Percentiles rank a stretch among this genome's conserved stretches.
Evolutionary conservation across 2,329 filamentous ascomycete genomes (phyloP).

Genomic region (Ceratocystis ficicola): DNA sequence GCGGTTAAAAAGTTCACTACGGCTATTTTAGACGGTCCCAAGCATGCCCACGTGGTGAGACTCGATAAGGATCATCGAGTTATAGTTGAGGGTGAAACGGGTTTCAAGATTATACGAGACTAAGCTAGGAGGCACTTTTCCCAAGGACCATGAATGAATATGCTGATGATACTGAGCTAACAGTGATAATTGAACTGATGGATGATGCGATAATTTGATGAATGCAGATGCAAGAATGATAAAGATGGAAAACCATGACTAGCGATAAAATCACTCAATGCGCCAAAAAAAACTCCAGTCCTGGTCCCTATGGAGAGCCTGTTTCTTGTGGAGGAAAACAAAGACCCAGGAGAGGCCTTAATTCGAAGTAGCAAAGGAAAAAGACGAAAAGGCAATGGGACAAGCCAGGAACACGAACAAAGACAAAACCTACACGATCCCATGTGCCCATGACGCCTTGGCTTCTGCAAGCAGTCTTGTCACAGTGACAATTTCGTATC

Average conservation of each 20-base stretch:
- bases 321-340: neutral
- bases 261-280: neutral
- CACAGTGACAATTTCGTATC: slow-evolving; percentile 61
- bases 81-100: slow-evolving; percentile 52
- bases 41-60: slow-evolving; percentile 58
- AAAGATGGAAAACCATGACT: neutral
- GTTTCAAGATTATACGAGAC: slow-evolving; percentile 45
- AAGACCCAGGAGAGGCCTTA: neutral
- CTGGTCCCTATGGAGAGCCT: neutral
- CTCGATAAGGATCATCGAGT: slow-evolving; percentile 58
- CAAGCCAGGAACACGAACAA: neutral
- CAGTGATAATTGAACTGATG: neutral
- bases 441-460: neutral
- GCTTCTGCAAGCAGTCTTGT: slow-evolving; percentile 46
- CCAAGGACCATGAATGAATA: neutral
- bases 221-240: slow-evolving; percentile 13
- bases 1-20: slow-evolving; percentile 57
- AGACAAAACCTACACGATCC: neutral
- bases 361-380: neutral
- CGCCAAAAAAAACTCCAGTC: slow-evolving; percentile 12
- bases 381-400: neutral
- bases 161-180: slow-evolving; percentile 10
- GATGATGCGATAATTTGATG: neutral
- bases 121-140: neutral
- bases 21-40: slow-evolving; percentile 63